Conservation (phyloP, 139 green algal species). For the Closterium sp. region DNA sequence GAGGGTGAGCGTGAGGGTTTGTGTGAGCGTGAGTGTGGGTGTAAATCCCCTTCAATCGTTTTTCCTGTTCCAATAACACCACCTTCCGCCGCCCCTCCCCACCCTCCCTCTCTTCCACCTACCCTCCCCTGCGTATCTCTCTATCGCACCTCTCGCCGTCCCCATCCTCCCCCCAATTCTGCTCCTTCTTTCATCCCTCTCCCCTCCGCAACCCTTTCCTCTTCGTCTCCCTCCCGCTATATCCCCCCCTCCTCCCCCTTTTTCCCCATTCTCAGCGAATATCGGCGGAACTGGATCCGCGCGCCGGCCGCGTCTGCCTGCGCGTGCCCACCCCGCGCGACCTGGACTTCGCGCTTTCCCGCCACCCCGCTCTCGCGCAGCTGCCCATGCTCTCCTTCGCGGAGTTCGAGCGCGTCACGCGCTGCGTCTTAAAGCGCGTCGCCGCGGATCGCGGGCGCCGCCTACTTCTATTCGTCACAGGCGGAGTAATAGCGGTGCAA, state of each 20-base stretch:
- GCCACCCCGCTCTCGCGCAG: not conserved
- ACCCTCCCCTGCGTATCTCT: not conserved
- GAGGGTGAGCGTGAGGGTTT: not conserved
- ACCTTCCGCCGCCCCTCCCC: not conserved
- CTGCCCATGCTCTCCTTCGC: not conserved
- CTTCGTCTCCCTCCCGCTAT: not conserved
- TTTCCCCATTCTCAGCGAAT: not conserved
- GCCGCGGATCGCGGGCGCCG: not conserved
- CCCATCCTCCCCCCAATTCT: too few species aligned
- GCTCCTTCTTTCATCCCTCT: not conserved
- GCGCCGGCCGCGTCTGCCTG: not conserved
- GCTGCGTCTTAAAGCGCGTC: conserved; percentile 6
- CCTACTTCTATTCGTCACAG: not conserved
- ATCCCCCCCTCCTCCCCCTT: not conserved
- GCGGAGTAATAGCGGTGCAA: not conserved
- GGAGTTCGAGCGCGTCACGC: conserved; percentile 2
- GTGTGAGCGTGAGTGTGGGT: not conserved
- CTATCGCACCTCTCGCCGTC: too few species aligned
- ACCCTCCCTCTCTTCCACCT: conserved; percentile 1
- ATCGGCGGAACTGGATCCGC: not conserved
- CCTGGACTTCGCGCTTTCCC: not conserved
- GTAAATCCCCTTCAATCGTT: not conserved
- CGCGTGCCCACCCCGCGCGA: not conserved
- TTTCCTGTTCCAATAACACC: not conserved
- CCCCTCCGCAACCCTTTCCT: not conserved